Evolutionary conservation across 2,329 filamentous ascomycete genomes (phyloP).

Genomic region (Trichophyton equinum): DNA sequence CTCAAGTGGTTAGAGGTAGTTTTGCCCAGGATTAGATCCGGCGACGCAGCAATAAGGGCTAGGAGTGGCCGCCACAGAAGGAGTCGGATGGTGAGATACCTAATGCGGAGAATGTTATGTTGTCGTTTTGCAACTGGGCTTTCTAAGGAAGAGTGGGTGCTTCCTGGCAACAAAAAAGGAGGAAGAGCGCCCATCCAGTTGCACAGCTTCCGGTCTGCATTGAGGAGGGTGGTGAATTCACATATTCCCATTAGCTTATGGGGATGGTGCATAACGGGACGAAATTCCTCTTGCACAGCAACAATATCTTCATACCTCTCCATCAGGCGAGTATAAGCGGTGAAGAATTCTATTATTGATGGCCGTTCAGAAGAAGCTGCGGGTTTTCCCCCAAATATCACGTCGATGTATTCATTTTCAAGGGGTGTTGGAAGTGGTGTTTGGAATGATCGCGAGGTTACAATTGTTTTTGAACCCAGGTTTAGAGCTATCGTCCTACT

Average conservation of each 20-base stretch:
- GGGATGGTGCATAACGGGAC: slow-evolving; percentile 10
- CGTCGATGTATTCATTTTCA: slow-evolving; percentile 19
- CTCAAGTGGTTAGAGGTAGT: background rate
- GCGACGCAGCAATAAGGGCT: slow-evolving; percentile 11
- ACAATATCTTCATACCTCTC: slow-evolving; percentile 16
- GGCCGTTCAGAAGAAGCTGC: slow-evolving; percentile 12
- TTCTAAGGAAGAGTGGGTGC: background rate
- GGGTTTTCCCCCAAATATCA: slow-evolving; percentile 11
- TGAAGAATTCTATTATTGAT: slow-evolving; percentile 19
- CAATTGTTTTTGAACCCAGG: slow-evolving; percentile 12
- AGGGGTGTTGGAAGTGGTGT: slow-evolving; percentile 17
- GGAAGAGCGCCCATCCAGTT: slow-evolving; percentile 18
- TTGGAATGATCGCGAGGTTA: slow-evolving; percentile 13
- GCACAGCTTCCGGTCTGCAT: slow-evolving; percentile 14
- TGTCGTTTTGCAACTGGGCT: slow-evolving; percentile 17
- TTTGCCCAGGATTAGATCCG: slow-evolving; percentile 1
- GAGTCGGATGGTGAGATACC: slow-evolving; percentile 18
- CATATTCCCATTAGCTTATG: slow-evolving; percentile 16
- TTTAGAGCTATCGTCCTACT: slow-evolving; percentile 16
- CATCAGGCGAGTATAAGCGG: slow-evolving; percentile 16
- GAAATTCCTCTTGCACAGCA: slow-evolving; percentile 16
- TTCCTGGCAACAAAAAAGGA: slow-evolving; percentile 12
- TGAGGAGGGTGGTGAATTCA: slow-evolving; percentile 13
- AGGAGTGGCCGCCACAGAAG: slow-evolving; percentile 14
- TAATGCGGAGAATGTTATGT: slow-evolving; percentile 17